Conservation (phyloP, 2,329 filamentous ascomycete genomes). For the Arachnopeziza araneosa region DNA sequence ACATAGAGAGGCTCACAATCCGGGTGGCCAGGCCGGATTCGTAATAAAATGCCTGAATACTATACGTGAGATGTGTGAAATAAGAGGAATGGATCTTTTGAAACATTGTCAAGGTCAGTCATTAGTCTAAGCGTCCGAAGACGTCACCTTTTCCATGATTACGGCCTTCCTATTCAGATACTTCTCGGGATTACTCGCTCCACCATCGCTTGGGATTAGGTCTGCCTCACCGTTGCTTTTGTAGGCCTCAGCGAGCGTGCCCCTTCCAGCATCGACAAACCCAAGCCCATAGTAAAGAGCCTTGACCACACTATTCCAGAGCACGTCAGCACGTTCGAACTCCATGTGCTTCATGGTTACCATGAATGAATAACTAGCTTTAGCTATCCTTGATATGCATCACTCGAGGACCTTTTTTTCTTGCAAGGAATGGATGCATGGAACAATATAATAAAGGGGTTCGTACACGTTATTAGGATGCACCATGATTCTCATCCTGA, state of each 20-base stretch:
- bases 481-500: slow-evolving; percentile 28
- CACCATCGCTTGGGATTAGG: slow-evolving; percentile 26
- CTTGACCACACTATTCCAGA: slow-evolving; percentile 12
- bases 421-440: too few relatives aligned
- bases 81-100: not conserved
- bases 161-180: slow-evolving; percentile 17
- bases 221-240: slow-evolving; percentile 28
- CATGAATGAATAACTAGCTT: too few relatives aligned
- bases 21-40: too few relatives aligned
- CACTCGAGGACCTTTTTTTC: too few relatives aligned
- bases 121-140: not conserved
- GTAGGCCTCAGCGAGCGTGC: slow-evolving; percentile 29
- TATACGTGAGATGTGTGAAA: too few relatives aligned
- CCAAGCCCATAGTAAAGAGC: slow-evolving; percentile 27
- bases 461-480: slow-evolving; percentile 23
- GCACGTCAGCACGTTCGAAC: not conserved
- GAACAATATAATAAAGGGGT: too few relatives aligned
- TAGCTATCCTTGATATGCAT: too few relatives aligned
- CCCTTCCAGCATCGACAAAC: slow-evolving; percentile 25
- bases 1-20: too few relatives aligned
- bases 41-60: too few relatives aligned
- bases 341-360: too few relatives aligned
- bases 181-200: slow-evolving; percentile 16
- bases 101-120: not conserved
- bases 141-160: slow-evolving; percentile 16